A percentile compares a stretch with the other conserved stretches of the same genome.
These are phyloP conservation scores for Cladophialophora immunda DNA, from an alignment of 2,329 filamentous ascomycete species.

Conservation along the genomic window DNA sequence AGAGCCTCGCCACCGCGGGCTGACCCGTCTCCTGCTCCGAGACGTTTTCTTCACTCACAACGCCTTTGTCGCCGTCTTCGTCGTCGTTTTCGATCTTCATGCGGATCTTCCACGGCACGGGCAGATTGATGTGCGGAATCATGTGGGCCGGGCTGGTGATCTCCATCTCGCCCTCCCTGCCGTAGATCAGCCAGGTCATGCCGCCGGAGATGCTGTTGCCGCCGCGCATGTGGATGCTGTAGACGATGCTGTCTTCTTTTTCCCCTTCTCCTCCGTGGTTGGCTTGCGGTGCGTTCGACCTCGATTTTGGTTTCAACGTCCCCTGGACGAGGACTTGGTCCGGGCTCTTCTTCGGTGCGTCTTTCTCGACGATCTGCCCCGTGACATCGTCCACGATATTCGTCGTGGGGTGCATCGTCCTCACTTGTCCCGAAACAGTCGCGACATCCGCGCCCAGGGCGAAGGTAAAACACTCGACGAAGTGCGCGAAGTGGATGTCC, in stretches of 20 bases:
- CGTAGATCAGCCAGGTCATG: conserved; percentile 12
- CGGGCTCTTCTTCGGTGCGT: not conserved
- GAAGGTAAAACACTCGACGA: conserved; percentile 1
- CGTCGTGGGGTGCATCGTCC: conserved; percentile 10
- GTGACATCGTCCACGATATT: not conserved
- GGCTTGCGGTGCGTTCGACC: not conserved
- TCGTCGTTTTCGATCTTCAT: not conserved
- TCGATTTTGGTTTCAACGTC: not conserved
- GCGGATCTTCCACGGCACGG: conserved; percentile 6
- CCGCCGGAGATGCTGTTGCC: conserved; percentile 6
- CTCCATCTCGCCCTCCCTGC: conserved; percentile 1
- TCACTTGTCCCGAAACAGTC: not conserved
- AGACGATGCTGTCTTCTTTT: not conserved
- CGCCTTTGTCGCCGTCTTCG: not conserved
- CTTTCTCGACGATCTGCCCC: not conserved
- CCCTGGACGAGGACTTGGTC: conserved; percentile 8
- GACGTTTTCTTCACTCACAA: not conserved
- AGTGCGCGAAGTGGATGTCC: conserved; percentile 5
- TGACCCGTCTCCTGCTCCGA: not conserved
- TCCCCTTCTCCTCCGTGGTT: not conserved
- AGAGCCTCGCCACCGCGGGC: conserved; percentile 1
- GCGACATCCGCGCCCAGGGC: not conserved
- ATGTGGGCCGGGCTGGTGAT: not conserved
- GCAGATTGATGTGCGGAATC: not conserved
- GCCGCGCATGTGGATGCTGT: conserved; percentile 14